A percentile compares a stretch with the other conserved stretches of the same genome.
Evolutionary conservation across 169 alveolate genomes (phyloP).

Genomic region (Blepharisma undulans): DNA sequence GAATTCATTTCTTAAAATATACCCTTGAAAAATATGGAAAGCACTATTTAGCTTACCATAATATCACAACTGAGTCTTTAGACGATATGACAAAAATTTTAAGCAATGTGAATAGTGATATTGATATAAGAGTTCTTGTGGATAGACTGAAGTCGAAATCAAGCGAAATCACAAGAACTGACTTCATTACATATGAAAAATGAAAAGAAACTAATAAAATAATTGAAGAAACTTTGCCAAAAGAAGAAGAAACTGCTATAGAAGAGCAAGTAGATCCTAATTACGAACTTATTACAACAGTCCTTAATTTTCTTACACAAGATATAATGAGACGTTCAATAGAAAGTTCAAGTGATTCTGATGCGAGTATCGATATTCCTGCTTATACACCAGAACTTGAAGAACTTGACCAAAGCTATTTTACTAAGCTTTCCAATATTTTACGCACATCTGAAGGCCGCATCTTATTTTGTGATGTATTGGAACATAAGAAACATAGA

Average conservation of each 20-base stretch:
- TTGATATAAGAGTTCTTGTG: constrained; percentile 32
- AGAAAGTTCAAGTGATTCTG: neutral
- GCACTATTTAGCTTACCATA: neutral
- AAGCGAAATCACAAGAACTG: neutral
- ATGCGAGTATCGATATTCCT: neutral
- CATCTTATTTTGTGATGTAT: neutral
- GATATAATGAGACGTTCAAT: neutral
- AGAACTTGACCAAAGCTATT: neutral
- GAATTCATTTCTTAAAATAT: neutral
- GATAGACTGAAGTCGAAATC: constrained; percentile 17
- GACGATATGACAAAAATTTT: neutral
- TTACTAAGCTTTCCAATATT: neutral
- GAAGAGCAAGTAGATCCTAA: neutral
- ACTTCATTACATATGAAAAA: neutral
- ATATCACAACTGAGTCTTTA: neutral
- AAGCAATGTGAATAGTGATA: neutral
- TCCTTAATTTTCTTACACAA: neutral
- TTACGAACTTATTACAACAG: neutral
- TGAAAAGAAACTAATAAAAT: constrained; percentile 5
- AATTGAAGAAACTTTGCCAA: neutral
- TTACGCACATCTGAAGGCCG: constrained; percentile 18
- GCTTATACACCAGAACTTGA: neutral
- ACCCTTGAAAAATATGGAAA: neutral
- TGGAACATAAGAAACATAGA: neutral
- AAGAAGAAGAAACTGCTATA: neutral